Conservation (phyloP, 2,329 filamentous ascomycete genomes). For the Venturia aucupariae region DNA sequence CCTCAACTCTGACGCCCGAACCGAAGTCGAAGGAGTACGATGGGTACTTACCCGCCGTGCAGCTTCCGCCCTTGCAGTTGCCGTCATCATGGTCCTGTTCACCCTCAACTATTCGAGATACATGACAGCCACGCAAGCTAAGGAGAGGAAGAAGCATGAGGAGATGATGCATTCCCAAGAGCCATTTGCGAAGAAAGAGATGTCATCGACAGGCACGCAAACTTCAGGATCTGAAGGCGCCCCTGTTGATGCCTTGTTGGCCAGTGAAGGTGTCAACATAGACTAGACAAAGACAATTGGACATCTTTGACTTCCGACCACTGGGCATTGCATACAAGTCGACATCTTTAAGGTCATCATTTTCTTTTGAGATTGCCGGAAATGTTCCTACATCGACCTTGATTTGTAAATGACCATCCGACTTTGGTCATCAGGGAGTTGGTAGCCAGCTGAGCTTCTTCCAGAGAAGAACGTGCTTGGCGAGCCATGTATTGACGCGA, state of each 20-base stretch:
- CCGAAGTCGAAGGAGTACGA: slow-evolving; percentile 80
- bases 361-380: too few species aligned
- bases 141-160: slow-evolving; percentile 14
- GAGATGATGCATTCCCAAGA: slow-evolving; percentile 9
- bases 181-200: neutral
- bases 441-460: too few species aligned
- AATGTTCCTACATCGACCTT: too few species aligned
- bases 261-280: slow-evolving; percentile 9
- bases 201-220: slow-evolving; percentile 2
- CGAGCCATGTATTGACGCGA: neutral
- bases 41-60: slow-evolving; percentile 71
- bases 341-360: too few species aligned
- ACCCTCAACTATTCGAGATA: slow-evolving; percentile 16
- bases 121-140: slow-evolving; percentile 15
- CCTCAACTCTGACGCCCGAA: slow-evolving; percentile 82
- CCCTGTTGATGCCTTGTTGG: slow-evolving; percentile 7
- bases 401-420: too few species aligned
- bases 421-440: too few species aligned
- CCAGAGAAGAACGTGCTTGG: neutral
- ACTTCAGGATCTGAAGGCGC: slow-evolving; percentile 5
- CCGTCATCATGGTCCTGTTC: slow-evolving; percentile 36
- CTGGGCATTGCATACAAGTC: neutral
- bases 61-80: slow-evolving; percentile 46
- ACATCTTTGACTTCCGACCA: neutral
- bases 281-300: neutral